Evolutionary conservation across 768 basidiomycete genomes (phyloP).

Genomic region (Lactifluus volemus): DNA sequence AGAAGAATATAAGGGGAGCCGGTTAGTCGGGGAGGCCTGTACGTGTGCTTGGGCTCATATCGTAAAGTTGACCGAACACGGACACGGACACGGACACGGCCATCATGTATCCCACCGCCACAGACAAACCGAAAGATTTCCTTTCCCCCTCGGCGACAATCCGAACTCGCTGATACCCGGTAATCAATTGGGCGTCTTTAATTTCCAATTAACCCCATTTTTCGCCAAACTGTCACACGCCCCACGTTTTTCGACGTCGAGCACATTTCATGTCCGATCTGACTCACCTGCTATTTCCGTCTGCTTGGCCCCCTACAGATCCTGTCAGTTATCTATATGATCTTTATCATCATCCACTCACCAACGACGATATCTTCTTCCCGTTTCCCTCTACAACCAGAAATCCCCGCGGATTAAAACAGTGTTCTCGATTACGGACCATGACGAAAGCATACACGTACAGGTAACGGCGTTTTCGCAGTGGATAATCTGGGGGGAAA

Average conservation of each 20-base stretch:
- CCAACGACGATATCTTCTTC: conserved; percentile 5
- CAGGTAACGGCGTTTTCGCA: background rate
- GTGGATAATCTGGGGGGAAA: background rate
- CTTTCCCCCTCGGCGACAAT: conserved; percentile 5
- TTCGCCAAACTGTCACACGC: conserved; percentile 27
- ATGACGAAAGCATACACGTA: background rate
- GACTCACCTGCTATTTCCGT: conserved; percentile 10
- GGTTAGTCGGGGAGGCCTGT: conserved; percentile 3
- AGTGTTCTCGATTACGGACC: conserved; percentile 5
- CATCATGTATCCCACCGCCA: background rate
- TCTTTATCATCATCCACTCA: background rate
- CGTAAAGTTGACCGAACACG: conserved; percentile 6
- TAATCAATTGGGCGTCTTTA: conserved; percentile 4
- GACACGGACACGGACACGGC: background rate
- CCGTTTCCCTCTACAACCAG: conserved; percentile 5
- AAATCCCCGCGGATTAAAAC: conserved; percentile 10
- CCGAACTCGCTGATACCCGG: conserved; percentile 11
- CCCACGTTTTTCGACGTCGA: conserved; percentile 35
- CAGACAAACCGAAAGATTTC: background rate
- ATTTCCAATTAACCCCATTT: conserved; percentile 12
- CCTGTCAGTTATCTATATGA: background rate
- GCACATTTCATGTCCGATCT: conserved; percentile 20
- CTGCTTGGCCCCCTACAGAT: background rate
- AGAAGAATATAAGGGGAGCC: conserved; percentile 30
- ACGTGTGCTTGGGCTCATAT: background rate